A percentile compares a stretch with the other conserved stretches of the same genome.
These are phyloP conservation scores for Yamadazyma phyllophila DNA, from an alignment of 805 yeast species.

Conservation along the genomic window DNA sequence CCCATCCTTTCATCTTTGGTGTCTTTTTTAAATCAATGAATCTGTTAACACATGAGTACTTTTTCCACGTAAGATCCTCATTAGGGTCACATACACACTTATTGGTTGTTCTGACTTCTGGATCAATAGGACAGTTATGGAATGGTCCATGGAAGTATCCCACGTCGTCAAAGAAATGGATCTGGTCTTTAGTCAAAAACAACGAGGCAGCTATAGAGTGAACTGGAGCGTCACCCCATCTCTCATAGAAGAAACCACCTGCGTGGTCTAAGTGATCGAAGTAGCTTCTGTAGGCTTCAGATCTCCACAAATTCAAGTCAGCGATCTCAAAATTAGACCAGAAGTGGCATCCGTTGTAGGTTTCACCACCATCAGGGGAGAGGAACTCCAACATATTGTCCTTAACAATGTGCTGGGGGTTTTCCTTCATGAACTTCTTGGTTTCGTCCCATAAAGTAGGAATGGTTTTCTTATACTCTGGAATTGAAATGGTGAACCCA, in stretches of 20 bases:
- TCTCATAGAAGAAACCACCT: conserved; percentile 91
- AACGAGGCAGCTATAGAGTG: conserved; percentile 85
- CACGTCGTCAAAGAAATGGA: conserved; percentile 79
- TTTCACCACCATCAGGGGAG: conserved; percentile 62
- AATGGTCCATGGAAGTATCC: conserved; percentile 86
- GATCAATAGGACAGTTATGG: conserved; percentile 75
- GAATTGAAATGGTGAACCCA: conserved; percentile 81
- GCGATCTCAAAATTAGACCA: conserved; percentile 92
- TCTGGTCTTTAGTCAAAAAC: conserved; percentile 64
- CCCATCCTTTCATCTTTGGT: conserved; percentile 70
- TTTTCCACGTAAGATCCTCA: conserved; percentile 75
- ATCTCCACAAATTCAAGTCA: conserved; percentile 69
- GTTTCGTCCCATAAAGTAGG: conserved; percentile 80
- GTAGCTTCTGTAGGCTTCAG: conserved; percentile 65
- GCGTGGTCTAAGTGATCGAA: conserved; percentile 72
- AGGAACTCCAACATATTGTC: conserved; percentile 70
- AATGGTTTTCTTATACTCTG: conserved; percentile 82
- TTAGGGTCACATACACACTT: conserved; percentile 73
- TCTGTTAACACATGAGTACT: conserved; percentile 68
- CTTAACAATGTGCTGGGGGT: conserved; percentile 60
- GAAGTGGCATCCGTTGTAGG: conserved; percentile 82
- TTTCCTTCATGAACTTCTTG: conserved; percentile 59
- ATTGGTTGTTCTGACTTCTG: conserved; percentile 50
- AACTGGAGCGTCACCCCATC: conserved; percentile 96
- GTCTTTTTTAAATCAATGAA: conserved; percentile 55